Evolutionary conservation across 768 basidiomycete genomes (phyloP).

Genomic region (Lepiota brunneoincarnata): DNA sequence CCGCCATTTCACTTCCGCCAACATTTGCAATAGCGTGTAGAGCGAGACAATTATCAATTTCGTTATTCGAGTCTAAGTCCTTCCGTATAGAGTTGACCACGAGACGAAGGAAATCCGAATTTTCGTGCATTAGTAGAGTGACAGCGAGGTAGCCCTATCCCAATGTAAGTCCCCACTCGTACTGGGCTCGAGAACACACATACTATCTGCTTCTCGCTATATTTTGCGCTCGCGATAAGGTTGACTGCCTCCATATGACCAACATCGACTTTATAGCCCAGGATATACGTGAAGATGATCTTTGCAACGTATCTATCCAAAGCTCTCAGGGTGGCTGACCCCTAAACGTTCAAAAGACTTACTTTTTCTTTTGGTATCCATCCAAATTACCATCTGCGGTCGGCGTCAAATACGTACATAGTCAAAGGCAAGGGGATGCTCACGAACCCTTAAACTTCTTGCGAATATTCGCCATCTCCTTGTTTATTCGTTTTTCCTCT

Average conservation of each 20-base stretch:
- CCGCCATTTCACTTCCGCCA: conserved; percentile 98
- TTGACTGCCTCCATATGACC: conserved; percentile 99
- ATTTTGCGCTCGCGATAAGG: conserved; percentile 91
- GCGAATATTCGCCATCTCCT: conserved; percentile 99
- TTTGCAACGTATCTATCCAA: conserved; percentile 87
- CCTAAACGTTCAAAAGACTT: conserved; percentile 19
- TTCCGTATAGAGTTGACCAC: conserved; percentile 99
- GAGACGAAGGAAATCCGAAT: conserved; percentile 92
- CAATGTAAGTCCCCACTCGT: conserved; percentile 9
- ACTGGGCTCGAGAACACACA: conserved; percentile 25
- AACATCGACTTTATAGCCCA: conserved; percentile 98
- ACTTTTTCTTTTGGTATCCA: conserved; percentile 94
- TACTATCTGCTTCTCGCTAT: conserved; percentile 99
- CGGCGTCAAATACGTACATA: not conserved
- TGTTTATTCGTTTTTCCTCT: conserved; percentile 98
- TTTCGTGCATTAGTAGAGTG: conserved; percentile 97
- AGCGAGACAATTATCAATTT: conserved; percentile 94
- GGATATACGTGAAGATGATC: conserved; percentile 98
- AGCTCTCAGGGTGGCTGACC: conserved; percentile 5
- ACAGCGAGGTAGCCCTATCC: conserved; percentile 93
- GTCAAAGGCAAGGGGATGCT: conserved; percentile 3
- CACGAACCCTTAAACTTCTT: conserved; percentile 93
- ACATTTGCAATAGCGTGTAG: conserved; percentile 98
- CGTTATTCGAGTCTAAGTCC: conserved; percentile 91
- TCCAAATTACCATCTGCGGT: conserved; percentile 76